Evolutionary conservation across 2,329 filamentous ascomycete species (phyloP).

Genomic region (Fonsecaea pedrosoi): DNA sequence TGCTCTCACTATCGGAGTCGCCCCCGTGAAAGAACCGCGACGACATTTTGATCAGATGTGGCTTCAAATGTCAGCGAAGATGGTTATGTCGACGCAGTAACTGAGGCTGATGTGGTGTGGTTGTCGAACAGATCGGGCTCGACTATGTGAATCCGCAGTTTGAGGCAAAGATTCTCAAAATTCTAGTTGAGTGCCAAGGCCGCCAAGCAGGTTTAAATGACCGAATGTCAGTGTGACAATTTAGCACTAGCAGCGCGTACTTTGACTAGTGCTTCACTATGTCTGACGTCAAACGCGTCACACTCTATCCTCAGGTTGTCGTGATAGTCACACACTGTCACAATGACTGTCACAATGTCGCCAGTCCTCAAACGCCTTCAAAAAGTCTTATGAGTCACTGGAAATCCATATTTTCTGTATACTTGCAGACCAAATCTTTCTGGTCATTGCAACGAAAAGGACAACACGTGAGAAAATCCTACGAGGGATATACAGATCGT

Average conservation of each 20-base stretch:
- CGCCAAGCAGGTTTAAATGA: slow-evolving; percentile 4
- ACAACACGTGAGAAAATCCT: not conserved
- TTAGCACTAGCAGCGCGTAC: not conserved
- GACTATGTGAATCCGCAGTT: not conserved
- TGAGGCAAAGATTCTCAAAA: slow-evolving; percentile 6
- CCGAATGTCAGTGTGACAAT: not conserved
- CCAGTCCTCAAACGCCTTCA: no score
- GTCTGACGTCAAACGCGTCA: not conserved
- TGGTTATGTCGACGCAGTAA: not conserved
- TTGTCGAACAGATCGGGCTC: not conserved
- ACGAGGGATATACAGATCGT: not conserved
- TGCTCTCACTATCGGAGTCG: slow-evolving; percentile 94
- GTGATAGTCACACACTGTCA: not conserved
- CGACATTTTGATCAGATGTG: slow-evolving; percentile 70
- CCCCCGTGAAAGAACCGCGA: slow-evolving; percentile 97
- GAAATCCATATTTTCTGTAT: not conserved
- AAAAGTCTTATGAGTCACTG: not conserved
- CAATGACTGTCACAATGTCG: no score
- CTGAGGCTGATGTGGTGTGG: not conserved
- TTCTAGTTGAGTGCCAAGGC: slow-evolving; percentile 7
- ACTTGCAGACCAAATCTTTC: not conserved
- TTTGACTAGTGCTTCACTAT: not conserved
- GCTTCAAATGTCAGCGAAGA: not conserved
- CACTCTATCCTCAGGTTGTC: not conserved
- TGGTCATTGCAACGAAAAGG: not conserved